A percentile compares a stretch with the other conserved stretches of the same genome.
Conservation (phyloP, 345 rosid species). For the Angophora floribunda region DNA sequence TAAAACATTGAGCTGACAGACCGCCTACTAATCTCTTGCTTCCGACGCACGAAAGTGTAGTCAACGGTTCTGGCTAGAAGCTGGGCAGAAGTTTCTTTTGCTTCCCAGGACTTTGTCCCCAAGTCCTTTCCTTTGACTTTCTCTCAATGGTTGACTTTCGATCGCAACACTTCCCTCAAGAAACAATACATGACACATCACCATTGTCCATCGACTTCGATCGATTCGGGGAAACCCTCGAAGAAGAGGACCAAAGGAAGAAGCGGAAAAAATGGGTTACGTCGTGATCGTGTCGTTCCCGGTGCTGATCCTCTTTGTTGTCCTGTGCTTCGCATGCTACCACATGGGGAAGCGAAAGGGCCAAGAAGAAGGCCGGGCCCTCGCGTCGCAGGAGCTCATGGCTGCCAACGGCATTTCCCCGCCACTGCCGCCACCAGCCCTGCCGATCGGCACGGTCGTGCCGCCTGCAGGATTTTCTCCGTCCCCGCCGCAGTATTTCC, state of each 20-base stretch:
- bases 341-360: slow-evolving; percentile 1
- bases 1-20: too few species aligned
- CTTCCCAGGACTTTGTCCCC: background rate
- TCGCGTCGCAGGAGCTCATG: background rate
- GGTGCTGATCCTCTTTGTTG: background rate
- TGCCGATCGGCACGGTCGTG: background rate
- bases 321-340: background rate
- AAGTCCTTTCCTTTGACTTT: background rate
- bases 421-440: background rate
- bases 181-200: background rate
- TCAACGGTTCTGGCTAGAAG: background rate
- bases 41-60: background rate
- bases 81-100: background rate
- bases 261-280: background rate
- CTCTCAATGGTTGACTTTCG: background rate
- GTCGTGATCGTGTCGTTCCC: slow-evolving; percentile 1
- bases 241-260: background rate
- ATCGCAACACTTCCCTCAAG: background rate
- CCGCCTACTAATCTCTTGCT: background rate
- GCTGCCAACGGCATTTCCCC: background rate
- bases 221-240: background rate
- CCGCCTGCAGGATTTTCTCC: background rate
- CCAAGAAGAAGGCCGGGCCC: background rate
- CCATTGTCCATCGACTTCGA: background rate
- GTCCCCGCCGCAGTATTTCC: background rate